These are phyloP conservation scores for Cicer pinnatifidum DNA, from an alignment of 306 rosid species.

Conservation along the genomic window DNA sequence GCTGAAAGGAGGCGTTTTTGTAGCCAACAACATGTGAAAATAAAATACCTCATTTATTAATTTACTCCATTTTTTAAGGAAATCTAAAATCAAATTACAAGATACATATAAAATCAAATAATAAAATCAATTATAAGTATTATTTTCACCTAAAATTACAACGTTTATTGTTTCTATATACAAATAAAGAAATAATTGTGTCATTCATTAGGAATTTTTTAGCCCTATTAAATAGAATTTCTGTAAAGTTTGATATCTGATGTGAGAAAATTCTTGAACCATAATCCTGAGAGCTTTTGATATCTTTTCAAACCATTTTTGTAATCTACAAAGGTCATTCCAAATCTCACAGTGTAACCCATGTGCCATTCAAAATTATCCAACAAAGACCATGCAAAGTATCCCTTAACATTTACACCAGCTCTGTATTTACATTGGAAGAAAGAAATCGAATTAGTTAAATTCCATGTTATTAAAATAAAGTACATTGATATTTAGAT, in stretches of 20 bases:
- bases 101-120: too few species aligned
- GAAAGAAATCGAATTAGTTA: not conserved
- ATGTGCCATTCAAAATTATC: conserved; percentile 61
- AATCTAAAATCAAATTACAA: too few species aligned
- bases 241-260: not conserved
- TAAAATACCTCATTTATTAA: too few species aligned
- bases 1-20: too few species aligned
- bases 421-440: conserved; percentile 28
- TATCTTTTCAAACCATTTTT: conserved; percentile 49
- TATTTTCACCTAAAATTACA: not conserved
- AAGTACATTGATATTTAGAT: not conserved
- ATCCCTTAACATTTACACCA: conserved; percentile 65
- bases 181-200: not conserved
- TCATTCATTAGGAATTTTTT: not conserved
- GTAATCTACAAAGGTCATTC: conserved; percentile 58
- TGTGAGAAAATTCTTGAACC: conserved; percentile 61
- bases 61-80: too few species aligned
- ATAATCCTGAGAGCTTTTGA: conserved; percentile 54
- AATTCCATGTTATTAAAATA: not conserved
- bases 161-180: not conserved
- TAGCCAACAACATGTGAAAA: too few species aligned
- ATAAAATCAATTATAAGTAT: not conserved
- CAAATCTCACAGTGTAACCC: conserved; percentile 56
- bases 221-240: not conserved
- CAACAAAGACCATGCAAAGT: conserved; percentile 69